Evolutionary conservation across 768 basidiomycete genomes (phyloP), one percentile per base, ranked within the genome.

Genomic region (Sarcodon sp.): DNA sequence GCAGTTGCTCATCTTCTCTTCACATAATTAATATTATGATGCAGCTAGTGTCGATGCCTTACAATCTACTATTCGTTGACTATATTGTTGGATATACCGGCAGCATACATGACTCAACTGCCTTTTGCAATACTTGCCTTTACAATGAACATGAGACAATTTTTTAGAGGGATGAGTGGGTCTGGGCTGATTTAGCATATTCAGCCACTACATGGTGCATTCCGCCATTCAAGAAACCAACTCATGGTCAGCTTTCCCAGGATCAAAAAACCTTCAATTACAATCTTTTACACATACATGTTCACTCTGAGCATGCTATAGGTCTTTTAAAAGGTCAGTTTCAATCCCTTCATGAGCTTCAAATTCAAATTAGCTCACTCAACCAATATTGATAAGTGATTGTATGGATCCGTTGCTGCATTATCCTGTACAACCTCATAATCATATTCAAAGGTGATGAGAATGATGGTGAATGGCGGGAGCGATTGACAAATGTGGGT

Each of bases 181-280:
- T 69, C 0, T 69, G 63, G 64, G 67, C 57, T 27, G 66, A 70
- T 47, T 66, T 63, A 3, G 64, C 69, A 35, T 70, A 70, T 59
- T 61, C 64, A n/a, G 60, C 67, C 41, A 10, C 57, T 55, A 38
- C 38, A 13, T 62, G 59, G 59, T 15, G 59, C 18, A 45, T 61
- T 16, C 45, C 37, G 4, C 37, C 37, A 38, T 38, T 13, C 37
- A 38, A 18, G 37, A 13, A 13, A 5, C 37, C 5, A 38, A 18
- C 4, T 4, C 5, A 18, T 13, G 37, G 4, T 18, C 37, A 38
- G 21, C 21, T 27, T 27, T 27, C 4, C 4, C 21, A 27, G 21
- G 4, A 27, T 4, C 21, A 27, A 4, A 27, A 27, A 27, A 27
- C 21, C 21, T 27, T 27, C 21, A 27, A 27, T 27, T 27, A 27